Evolutionary conservation across 148 eudicot genomes (phyloP), one percentile per base, ranked within the genome.

Genomic region (Linanthus parryae): DNA sequence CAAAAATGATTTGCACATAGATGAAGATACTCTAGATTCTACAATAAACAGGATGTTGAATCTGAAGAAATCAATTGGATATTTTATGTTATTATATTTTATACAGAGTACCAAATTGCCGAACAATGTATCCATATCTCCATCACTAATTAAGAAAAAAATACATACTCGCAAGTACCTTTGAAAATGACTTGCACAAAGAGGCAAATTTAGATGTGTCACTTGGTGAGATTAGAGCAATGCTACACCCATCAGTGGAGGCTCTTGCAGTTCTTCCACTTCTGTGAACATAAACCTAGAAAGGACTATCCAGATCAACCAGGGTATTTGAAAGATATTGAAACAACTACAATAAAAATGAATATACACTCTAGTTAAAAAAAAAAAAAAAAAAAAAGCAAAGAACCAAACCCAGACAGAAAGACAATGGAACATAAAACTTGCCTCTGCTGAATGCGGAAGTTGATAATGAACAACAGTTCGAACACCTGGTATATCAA

Each of bases 201-300:
- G 77, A 50, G 59, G 90, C 82, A 65, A 86, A 91, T 57, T 87
- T 91, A 43, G 84, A 72, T 56, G 81, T 65, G 31, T 86, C 98
- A 56, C 77, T 86, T 60, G 98, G 79, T 29, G 95, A 86, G 47
- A 91, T 68, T 38, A 91, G 68, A 28, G 80, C 78, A 56, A 91
- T 75, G 62, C 95, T 83, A 74, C 98, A 91, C 41, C 98, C 98
- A 72, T 91, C 98, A 63, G 87, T 48, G 56, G 43, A 70, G 50
- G 89, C 98, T 65, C 95, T 78, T 44, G 98, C 98, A 56, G 98
- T 91, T 73, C 98, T 69, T 48, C 98, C 98, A 71, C 98, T 78
- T 81, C 98, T 73, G 74, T 91, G 98, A 56, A 91, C 95, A 69
- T 91, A 91, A 44, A 83, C 94, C 98, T 91, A 44, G 19, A 19